These are phyloP conservation scores for Paramyrothecium roridum DNA, from an alignment of 2,329 filamentous ascomycete genomes.

Conservation along the genomic window DNA sequence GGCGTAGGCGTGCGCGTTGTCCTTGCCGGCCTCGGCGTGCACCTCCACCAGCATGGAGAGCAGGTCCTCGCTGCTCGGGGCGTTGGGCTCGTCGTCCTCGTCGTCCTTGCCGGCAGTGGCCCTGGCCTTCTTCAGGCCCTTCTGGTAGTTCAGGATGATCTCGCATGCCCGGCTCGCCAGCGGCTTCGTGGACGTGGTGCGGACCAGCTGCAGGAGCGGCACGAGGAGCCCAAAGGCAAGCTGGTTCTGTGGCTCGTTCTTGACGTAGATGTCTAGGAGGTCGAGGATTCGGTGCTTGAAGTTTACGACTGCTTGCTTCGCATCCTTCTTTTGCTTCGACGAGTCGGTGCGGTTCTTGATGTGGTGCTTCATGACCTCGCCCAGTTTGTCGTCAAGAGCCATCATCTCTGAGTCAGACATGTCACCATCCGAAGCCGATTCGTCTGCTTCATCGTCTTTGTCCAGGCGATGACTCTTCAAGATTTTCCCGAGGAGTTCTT, in stretches of 20 bases:
- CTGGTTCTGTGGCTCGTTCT: conserved; percentile 67
- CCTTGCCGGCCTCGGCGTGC: conserved; percentile 64
- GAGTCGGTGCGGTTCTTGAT: conserved; percentile 60
- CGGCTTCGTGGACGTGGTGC: conserved; percentile 73
- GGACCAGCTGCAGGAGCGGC: conserved; percentile 72
- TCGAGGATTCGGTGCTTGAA: conserved; percentile 95
- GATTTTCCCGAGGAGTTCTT: conserved; percentile 74
- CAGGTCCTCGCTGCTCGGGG: conserved; percentile 41
- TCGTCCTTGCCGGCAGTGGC: conserved; percentile 35
- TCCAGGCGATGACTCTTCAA: conserved; percentile 68
- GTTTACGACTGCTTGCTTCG: conserved; percentile 83
- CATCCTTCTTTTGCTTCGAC: conserved; percentile 83
- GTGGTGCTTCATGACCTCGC: conserved; percentile 79
- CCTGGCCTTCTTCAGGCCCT: conserved; percentile 58
- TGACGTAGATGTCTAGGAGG: conserved; percentile 79
- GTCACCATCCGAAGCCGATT: conserved; percentile 65
- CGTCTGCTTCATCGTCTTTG: conserved; percentile 53
- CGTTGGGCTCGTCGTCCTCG: conserved; percentile 34
- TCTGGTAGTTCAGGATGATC: conserved; percentile 71
- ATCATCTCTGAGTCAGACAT: conserved; percentile 98
- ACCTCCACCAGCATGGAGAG: conserved; percentile 61
- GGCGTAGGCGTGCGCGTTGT: conserved; percentile 67
- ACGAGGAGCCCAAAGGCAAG: conserved; percentile 68
- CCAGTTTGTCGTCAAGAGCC: conserved; percentile 76
- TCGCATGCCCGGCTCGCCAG: conserved; percentile 69